Conservation (phyloP, 2,329 filamentous ascomycete genomes). For the Ceratocystis variospora region DNA sequence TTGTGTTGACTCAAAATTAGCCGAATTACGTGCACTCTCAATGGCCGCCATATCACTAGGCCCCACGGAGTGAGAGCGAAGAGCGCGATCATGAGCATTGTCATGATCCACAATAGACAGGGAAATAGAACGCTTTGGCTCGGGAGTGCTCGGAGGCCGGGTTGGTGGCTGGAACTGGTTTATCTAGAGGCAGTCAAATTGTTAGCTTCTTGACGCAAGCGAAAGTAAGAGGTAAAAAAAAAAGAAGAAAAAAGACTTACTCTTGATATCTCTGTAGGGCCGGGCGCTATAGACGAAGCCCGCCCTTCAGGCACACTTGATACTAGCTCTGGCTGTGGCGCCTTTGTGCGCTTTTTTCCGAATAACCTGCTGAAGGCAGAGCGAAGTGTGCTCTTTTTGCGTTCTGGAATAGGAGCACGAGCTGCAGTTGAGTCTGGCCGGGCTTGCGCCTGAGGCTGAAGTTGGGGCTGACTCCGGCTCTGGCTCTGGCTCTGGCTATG, state of each 20-base stretch:
- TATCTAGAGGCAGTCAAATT: background rate
- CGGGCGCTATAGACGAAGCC: background rate
- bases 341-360: conserved; percentile 37
- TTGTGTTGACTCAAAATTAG: conserved; percentile 31
- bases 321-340: conserved; percentile 23
- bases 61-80: conserved; percentile 48
- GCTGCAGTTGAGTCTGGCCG: conserved; percentile 21
- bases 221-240: background rate
- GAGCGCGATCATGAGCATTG: conserved; percentile 45
- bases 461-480: background rate
- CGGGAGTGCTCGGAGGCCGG: conserved; percentile 19
- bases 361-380: conserved; percentile 45
- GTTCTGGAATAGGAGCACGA: conserved; percentile 28
- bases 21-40: conserved; percentile 40
- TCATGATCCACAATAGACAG: conserved; percentile 48
- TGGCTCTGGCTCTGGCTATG: background rate
- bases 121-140: conserved; percentile 43
- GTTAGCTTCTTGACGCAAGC: background rate
- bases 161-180: background rate
- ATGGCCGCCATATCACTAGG: conserved; percentile 41
- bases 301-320: conserved; percentile 18
- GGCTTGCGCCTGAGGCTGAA: background rate
- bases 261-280: background rate
- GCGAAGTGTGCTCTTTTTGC: conserved; percentile 46
- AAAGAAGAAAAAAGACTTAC: background rate